Percentiles rank a stretch among this genome's conserved stretches.
Evolutionary conservation across 805 yeast species (phyloP).

Genomic region (Kuraishia ogatae): DNA sequence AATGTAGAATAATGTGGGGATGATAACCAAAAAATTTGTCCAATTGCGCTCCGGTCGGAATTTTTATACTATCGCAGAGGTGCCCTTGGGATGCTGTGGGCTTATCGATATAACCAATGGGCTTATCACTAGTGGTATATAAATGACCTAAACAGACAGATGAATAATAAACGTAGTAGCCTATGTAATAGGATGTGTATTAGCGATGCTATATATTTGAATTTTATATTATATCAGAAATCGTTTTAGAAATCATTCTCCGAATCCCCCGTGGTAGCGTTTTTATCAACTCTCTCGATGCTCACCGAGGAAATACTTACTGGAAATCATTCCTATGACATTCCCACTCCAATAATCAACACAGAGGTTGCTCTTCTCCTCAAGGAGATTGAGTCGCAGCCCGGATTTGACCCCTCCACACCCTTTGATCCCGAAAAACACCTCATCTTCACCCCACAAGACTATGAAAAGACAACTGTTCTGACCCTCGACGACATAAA

Average conservation of each 20-base stretch:
- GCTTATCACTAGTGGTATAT: no score
- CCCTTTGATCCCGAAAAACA: conserved; percentile 29
- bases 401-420: conserved; percentile 18
- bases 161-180: no score
- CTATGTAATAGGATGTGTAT: no score
- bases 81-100: no score
- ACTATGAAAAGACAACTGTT: conserved; percentile 25
- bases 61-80: not conserved
- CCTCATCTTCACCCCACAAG: conserved; percentile 27
- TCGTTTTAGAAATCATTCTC: no score
- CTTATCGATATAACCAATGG: no score
- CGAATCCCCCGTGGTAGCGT: no score
- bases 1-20: not conserved
- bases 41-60: not conserved
- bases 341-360: conserved; percentile 19
- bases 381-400: conserved; percentile 10
- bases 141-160: no score
- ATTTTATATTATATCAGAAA: no score
- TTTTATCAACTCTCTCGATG: no score
- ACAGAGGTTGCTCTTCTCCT: conserved; percentile 14
- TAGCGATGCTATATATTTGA: no score
- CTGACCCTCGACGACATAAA: conserved; percentile 28
- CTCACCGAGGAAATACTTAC: conserved; percentile 4
- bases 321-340: conserved; percentile 14
- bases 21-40: not conserved